Conservation (phyloP, 495 filamentous ascomycete genomes). For the Aspergillus incahuasiensis region DNA sequence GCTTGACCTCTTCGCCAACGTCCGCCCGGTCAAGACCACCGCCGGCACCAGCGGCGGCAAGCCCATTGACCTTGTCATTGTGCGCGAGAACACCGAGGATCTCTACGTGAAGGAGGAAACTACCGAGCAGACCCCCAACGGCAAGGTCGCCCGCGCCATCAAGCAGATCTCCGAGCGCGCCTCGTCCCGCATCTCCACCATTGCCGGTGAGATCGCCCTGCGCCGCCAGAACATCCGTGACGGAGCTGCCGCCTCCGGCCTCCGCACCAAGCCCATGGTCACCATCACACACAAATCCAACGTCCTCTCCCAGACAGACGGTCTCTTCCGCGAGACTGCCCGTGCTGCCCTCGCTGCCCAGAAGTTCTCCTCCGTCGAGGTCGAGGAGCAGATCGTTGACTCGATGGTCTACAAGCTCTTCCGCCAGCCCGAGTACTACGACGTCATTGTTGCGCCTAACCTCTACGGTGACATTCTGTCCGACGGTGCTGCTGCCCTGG, state of each 20-base stretch:
- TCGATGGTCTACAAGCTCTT: constrained; percentile 99
- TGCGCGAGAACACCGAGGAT: constrained; percentile 98
- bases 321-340: constrained; percentile 83
- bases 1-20: constrained; percentile 93
- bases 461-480: constrained; percentile 96
- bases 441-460: constrained; percentile 97
- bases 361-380: constrained; percentile 56
- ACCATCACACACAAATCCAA: constrained; percentile 99
- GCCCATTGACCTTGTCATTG: constrained; percentile 93
- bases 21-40: constrained; percentile 90
- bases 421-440: constrained; percentile 88
- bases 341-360: constrained; percentile 61
- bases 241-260: constrained; percentile 37
- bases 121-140: constrained; percentile 64
- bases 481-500: constrained; percentile 91
- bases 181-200: constrained; percentile 75
- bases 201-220: constrained; percentile 91
- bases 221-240: constrained; percentile 75
- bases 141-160: constrained; percentile 93
- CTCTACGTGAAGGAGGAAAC: constrained; percentile 97
- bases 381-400: constrained; percentile 98
- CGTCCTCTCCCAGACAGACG: constrained; percentile 93
- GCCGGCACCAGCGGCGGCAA: constrained; percentile 43
- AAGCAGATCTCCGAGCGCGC: constrained; percentile 91
- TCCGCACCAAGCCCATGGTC: constrained; percentile 68